Percentiles rank a stretch among this genome's conserved stretches.
Conservation (phyloP, 495 filamentous ascomycete genomes). For the Hypoxylon fragiforme region DNA sequence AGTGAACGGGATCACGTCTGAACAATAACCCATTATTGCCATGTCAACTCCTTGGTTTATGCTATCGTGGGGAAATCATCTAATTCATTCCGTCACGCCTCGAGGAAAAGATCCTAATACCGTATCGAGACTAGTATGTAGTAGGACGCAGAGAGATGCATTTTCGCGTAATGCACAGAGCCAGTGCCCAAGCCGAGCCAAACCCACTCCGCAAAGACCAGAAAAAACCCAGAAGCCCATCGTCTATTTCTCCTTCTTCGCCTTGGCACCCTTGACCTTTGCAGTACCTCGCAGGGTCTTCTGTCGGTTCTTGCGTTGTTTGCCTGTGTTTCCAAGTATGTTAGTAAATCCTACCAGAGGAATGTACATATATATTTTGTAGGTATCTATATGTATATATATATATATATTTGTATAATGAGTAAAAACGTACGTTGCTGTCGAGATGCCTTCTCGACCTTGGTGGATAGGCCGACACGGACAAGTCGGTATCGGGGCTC, state of each 20-base stretch:
- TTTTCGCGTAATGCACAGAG: slow-evolving; percentile 32
- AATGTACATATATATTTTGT: background rate
- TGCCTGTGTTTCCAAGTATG: slow-evolving; percentile 65
- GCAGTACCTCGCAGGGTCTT: slow-evolving; percentile 97
- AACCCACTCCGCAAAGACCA: slow-evolving; percentile 32
- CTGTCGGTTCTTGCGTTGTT: slow-evolving; percentile 99
- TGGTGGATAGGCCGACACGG: slow-evolving; percentile 83
- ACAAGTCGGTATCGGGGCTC: slow-evolving; percentile 97
- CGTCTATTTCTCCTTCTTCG: slow-evolving; percentile 65
- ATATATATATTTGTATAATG: background rate
- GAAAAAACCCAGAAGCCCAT: slow-evolving; percentile 34
- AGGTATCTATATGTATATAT: no score
- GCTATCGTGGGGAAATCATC: slow-evolving; percentile 34
- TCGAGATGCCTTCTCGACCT: slow-evolving; percentile 94
- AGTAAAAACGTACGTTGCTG: slow-evolving; percentile 87
- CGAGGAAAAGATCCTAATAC: slow-evolving; percentile 24
- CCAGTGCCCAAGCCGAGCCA: slow-evolving; percentile 32
- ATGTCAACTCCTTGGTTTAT: slow-evolving; percentile 36
- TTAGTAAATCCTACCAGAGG: background rate
- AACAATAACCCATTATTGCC: slow-evolving; percentile 17
- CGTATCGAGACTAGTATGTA: slow-evolving; percentile 22
- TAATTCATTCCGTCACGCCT: slow-evolving; percentile 34
- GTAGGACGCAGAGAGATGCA: slow-evolving; percentile 35
- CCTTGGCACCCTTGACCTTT: slow-evolving; percentile 82
- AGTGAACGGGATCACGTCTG: no score